Evolutionary conservation across 192 early-diverging fungal species (phyloP).

Genomic region (Backusella tuberculispora): DNA sequence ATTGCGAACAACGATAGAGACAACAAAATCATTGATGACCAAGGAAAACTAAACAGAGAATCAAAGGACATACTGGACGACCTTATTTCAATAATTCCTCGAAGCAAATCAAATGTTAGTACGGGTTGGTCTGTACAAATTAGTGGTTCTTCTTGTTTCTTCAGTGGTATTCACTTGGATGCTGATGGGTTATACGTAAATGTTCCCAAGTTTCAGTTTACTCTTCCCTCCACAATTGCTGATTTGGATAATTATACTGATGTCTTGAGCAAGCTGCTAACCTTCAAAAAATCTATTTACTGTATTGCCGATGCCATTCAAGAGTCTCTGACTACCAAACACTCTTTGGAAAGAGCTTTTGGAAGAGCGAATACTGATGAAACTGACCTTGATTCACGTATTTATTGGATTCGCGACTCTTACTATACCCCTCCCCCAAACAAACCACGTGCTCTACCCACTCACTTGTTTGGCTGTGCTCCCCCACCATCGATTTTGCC

Average conservation of each 20-base stretch:
- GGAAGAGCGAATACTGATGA: no score
- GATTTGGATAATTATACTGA: not conserved
- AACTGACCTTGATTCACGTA: no score
- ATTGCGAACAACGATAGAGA: not conserved
- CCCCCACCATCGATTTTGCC: no score
- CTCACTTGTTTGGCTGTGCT: no score
- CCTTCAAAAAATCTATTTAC: no score
- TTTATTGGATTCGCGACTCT: no score
- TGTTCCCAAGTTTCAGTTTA: not conserved
- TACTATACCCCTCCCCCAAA: no score
- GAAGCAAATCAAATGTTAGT: not conserved
- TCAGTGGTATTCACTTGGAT: not conserved
- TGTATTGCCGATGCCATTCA: no score
- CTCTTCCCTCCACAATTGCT: not conserved
- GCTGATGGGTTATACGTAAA: not conserved
- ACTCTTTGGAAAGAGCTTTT: no score
- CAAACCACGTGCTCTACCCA: no score
- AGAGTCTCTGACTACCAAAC: no score
- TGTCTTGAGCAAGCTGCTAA: no score
- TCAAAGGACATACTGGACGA: not conserved
- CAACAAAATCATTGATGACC: not conserved
- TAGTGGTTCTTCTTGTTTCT: not conserved
- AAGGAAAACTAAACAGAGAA: not conserved
- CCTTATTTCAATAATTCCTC: not conserved
- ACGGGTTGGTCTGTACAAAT: not conserved